phyloP scores from a whole-genome alignment of 257 asterid species.

The Penstemon newberryi region DNA sequence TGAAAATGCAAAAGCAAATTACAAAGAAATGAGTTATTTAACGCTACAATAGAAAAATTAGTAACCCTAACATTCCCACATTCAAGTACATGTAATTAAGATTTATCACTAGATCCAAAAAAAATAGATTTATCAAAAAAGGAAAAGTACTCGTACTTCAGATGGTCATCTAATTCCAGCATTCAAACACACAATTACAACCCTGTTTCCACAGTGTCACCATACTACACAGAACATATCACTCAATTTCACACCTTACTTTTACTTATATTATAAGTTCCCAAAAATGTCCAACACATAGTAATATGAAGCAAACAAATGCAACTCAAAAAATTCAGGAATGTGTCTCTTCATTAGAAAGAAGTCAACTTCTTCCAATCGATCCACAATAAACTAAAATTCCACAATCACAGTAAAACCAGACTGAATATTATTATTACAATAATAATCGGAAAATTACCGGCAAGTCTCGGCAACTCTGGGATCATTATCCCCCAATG shows the following conservation, averaged over 20 bases:
- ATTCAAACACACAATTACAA: not conserved
- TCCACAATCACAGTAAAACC: not conserved
- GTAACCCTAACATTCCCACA: not conserved
- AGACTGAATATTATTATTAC: not conserved
- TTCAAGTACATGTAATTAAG: not conserved
- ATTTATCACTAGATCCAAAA: no score
- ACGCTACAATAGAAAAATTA: not conserved
- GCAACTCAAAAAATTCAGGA: not conserved
- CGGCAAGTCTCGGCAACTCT: constrained; percentile 96
- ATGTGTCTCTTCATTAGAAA: not conserved
- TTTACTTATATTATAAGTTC: not conserved
- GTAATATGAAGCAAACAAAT: not conserved
- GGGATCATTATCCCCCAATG: constrained; percentile 91
- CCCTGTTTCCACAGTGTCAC: not conserved
- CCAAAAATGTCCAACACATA: not conserved
- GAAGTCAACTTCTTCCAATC: not conserved
- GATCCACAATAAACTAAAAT: not conserved
- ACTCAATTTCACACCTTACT: not conserved
- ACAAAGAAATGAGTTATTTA: not conserved
- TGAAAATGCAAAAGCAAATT: not conserved
- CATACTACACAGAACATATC: not conserved
- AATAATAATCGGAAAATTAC: constrained; percentile 29
- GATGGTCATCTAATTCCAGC: not conserved
- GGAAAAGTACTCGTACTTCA: no score
- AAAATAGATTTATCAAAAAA: no score